Base-by-base conservation (phyloP, 2,329 filamentous ascomycete species). In the Colletotrichum musae region DNA sequence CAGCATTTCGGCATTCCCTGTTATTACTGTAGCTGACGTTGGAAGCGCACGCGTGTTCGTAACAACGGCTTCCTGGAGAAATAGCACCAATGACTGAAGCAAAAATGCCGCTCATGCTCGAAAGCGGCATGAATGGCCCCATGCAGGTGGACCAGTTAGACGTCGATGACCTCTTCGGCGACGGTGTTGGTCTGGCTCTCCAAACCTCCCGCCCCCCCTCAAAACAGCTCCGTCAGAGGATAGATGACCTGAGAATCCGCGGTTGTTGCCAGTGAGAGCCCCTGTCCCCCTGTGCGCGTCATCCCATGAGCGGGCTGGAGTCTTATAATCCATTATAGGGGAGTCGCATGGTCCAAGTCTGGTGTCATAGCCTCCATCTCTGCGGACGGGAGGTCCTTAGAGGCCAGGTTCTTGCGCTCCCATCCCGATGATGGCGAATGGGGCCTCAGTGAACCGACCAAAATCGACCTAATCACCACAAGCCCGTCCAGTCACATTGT, bases 341-440 rank as follows among this genome's bases (percentile, higher is more conserved):
- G 89, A 72, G 88, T 98, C 62, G 91, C 93, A 36, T 98, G 95
- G 95, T 97, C 95, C 12, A 94, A 91, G 75, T 88, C 90, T 70
- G 95, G 95, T 51, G 94, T 92, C 69, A 93, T 98, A 73, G 95
- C 95, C 32, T 92, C 91, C 62, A 92, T 98, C 73, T 88, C 91
- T 21, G 82, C 88, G 16, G 92, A 95, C 80, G 92, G 93, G 32
- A 87, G 87, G 56, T 86, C 85, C 15, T 83, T 98, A 60, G 90
- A 93, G 76, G 85, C 97, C 53, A 90, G 91, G 68, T 91, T 93
- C 76, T 85, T 97, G 58, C 87, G 89, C 41, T 91, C 92, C 75
- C 86, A 91, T 72, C 87, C 90, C 1, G 86, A 90, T 13, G 88
- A 92, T 79, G 93, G 92, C 2, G 86, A 85, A 48, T 98, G 95